A percentile compares a stretch with the other conserved stretches of the same genome.
Conservation (phyloP, 768 basidiomycete species). For the Xerocomellus dryophilus region DNA sequence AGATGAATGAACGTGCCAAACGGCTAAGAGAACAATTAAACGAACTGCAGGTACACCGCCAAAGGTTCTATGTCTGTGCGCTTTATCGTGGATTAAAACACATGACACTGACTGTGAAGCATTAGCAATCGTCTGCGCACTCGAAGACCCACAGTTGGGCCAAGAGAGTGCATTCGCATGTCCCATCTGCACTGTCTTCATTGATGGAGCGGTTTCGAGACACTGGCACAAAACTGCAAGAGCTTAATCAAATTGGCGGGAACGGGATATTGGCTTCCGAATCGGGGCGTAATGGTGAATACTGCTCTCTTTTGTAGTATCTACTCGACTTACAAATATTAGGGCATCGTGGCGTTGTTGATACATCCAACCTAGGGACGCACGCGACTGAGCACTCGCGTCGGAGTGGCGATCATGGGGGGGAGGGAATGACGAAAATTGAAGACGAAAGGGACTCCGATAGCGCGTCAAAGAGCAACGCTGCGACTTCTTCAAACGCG, state of each 20-base stretch:
- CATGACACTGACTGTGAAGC: background rate
- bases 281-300: conserved; percentile 16
- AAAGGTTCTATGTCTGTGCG: conserved; percentile 49
- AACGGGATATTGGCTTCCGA: conserved; percentile 12
- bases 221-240: background rate
- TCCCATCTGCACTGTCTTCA: conserved; percentile 4
- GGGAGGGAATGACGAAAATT: background rate
- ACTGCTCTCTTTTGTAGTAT: background rate
- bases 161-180: background rate
- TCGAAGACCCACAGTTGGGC: conserved; percentile 10
- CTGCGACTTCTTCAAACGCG: background rate
- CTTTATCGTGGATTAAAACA: background rate
- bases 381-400: background rate
- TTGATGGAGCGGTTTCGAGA: background rate
- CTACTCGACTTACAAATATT: background rate
- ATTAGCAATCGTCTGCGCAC: conserved; percentile 10
- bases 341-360: background rate
- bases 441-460: background rate
- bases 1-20: conserved; percentile 47
- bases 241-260: background rate
- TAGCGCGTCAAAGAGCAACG: background rate
- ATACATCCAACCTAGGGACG: background rate
- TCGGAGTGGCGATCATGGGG: background rate
- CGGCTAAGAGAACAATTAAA: conserved; percentile 63
- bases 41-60: conserved; percentile 68